Evolutionary conservation across 2,329 filamentous ascomycete species (phyloP).

Genomic region (Coniochaeta pulveracea): DNA sequence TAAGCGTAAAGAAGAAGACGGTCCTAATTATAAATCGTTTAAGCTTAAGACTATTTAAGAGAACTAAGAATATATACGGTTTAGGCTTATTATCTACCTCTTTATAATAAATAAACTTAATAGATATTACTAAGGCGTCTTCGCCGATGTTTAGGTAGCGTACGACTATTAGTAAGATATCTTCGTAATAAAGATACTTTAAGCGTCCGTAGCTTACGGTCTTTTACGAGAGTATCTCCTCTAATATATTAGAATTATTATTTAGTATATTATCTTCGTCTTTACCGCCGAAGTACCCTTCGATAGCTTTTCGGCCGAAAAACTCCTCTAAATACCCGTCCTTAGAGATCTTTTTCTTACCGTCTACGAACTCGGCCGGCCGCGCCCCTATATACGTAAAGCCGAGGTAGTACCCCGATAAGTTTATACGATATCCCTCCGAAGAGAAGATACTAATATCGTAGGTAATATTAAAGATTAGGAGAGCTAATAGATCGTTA

Average conservation of each 20-base stretch:
- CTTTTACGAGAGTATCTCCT: constrained; percentile 14
- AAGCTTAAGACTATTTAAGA: neutral
- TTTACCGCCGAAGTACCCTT: constrained; percentile 4
- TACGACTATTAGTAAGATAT: constrained; percentile 18
- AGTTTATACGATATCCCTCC: constrained; percentile 8
- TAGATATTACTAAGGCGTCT: constrained; percentile 14
- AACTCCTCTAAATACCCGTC: constrained; percentile 15
- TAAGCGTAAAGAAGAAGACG: neutral
- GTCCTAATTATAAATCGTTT: neutral
- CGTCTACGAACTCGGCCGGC: constrained; percentile 18
- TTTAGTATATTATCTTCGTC: constrained; percentile 9
- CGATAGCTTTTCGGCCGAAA: constrained; percentile 13
- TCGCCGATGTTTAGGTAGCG: constrained; percentile 12
- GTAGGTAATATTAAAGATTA: constrained; percentile 18
- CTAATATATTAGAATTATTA: constrained; percentile 12
- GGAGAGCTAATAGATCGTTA: constrained; percentile 11
- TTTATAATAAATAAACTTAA: constrained; percentile 20
- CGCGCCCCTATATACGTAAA: constrained; percentile 16
- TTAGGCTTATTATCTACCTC: constrained; percentile 13
- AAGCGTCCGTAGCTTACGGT: constrained; percentile 10
- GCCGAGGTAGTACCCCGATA: constrained; percentile 16
- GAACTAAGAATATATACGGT: constrained; percentile 1
- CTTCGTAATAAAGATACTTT: constrained; percentile 19
- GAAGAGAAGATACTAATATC: constrained; percentile 13
- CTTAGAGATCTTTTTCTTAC: constrained; percentile 15